These are phyloP conservation scores for Zymoseptoria ardabiliae DNA, from an alignment of 2,329 filamentous ascomycete species.

Conservation along the genomic window DNA sequence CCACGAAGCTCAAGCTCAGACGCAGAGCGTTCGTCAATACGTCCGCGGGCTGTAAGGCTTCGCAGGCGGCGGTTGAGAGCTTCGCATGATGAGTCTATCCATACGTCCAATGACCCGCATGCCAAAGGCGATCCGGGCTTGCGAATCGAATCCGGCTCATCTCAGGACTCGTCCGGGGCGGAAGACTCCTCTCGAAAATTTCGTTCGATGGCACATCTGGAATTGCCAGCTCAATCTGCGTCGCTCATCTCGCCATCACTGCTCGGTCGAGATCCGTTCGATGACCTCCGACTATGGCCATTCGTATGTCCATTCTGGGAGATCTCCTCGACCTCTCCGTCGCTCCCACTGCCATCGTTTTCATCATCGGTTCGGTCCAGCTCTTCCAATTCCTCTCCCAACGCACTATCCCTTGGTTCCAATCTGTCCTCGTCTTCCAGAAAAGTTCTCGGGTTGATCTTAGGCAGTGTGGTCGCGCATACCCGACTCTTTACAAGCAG, in stretches of 20 bases:
- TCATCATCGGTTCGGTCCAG: constrained; percentile 53
- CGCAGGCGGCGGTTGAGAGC: too few species aligned
- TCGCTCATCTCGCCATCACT: constrained; percentile 19
- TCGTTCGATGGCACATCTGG: not conserved
- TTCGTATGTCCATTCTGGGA: constrained; percentile 15
- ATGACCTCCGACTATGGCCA: constrained; percentile 8
- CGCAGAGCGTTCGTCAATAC: too few species aligned
- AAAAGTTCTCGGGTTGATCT: constrained; percentile 72
- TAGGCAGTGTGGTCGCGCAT: constrained; percentile 86
- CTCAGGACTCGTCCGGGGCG: not conserved
- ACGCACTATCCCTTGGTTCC: constrained; percentile 74
- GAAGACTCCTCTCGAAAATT: not conserved
- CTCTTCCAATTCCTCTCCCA: constrained; percentile 69
- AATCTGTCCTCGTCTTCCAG: constrained; percentile 84
- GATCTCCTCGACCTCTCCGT: constrained; percentile 19
- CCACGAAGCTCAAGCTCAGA: too few species aligned
- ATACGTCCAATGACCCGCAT: too few species aligned
- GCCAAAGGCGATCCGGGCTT: not conserved
- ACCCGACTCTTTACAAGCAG: constrained; percentile 81
- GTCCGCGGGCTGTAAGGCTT: too few species aligned
- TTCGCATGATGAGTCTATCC: too few species aligned
- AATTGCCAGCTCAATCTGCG: constrained; percentile 15
- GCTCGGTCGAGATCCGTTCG: constrained; percentile 1
- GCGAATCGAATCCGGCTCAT: not conserved
- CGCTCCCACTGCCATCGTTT: constrained; percentile 26